phyloP scores from a whole-genome alignment of 2,329 filamentous ascomycete genomes.

The Polytolypa hystricis region DNA sequence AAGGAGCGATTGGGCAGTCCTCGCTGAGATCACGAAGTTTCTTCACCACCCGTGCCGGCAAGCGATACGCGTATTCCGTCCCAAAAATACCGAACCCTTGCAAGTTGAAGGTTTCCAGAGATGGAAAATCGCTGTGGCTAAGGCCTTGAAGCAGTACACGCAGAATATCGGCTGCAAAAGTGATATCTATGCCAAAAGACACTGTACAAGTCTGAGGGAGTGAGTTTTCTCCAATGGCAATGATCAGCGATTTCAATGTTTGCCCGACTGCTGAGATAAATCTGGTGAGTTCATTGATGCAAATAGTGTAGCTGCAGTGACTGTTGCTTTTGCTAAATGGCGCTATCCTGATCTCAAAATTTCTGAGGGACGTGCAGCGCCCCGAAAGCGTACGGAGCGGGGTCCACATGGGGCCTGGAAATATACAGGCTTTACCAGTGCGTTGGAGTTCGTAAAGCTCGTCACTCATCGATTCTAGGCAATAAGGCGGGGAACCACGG shows the following conservation, averaged over 20 bases:
- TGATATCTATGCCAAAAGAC: not conserved
- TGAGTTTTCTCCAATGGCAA: constrained; percentile 3
- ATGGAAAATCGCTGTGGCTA: not conserved
- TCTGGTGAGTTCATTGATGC: constrained; percentile 1
- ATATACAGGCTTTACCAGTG: constrained; percentile 2
- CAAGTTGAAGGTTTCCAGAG: not conserved
- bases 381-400: constrained; percentile 4
- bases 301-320: constrained; percentile 5
- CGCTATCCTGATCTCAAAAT: constrained; percentile 3
- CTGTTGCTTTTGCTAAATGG: not conserved
- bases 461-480: not conserved
- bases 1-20: too few relatives aligned
- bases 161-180: constrained; percentile 3
- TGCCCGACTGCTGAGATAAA: constrained; percentile 3
- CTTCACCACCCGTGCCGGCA: too few relatives aligned
- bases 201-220: not conserved
- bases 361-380: constrained; percentile 3
- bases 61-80: too few relatives aligned
- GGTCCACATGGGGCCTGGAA: constrained; percentile 7
- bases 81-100: constrained; percentile 3
- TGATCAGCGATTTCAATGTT: constrained; percentile 4
- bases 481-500: not conserved
- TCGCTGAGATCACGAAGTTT: not conserved
- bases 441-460: constrained; percentile 7
- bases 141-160: not conserved